Conservation (phyloP, 805 yeast genomes). For the Pichia manshurica region DNA sequence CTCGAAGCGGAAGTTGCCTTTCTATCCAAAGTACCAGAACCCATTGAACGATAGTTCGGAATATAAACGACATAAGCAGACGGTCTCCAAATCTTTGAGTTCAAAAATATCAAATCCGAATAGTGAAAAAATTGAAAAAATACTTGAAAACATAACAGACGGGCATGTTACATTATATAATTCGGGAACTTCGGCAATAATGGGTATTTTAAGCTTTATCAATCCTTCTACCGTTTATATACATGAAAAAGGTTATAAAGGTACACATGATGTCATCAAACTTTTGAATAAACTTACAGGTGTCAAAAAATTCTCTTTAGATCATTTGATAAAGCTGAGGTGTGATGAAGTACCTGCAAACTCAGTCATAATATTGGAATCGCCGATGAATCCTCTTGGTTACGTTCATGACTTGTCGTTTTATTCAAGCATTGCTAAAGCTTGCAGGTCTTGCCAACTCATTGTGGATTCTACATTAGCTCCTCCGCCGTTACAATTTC, state of each 20-base stretch:
- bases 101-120: constrained; percentile 43
- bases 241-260: constrained; percentile 45
- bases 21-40: constrained; percentile 23
- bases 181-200: constrained; percentile 48
- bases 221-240: constrained; percentile 42
- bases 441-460: constrained; percentile 34
- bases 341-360: constrained; percentile 33
- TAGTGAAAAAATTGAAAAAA: constrained; percentile 41
- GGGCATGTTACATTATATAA: constrained; percentile 43
- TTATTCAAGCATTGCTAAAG: constrained; percentile 41
- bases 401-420: constrained; percentile 36
- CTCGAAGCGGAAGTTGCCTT: constrained; percentile 17
- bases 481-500: constrained; percentile 51
- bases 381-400: constrained; percentile 53
- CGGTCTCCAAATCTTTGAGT: constrained; percentile 30
- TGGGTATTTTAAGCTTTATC: constrained; percentile 41
- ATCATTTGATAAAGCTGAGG: constrained; percentile 24
- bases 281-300: constrained; percentile 40
- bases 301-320: constrained; percentile 33
- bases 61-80: constrained; percentile 14
- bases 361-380: constrained; percentile 45
- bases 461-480: constrained; percentile 52
- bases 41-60: constrained; percentile 20
- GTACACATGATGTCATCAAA: constrained; percentile 44
- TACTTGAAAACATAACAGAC: constrained; percentile 39